Conservation (phyloP, 768 basidiomycete species). For the Amanita subjunquillea region DNA sequence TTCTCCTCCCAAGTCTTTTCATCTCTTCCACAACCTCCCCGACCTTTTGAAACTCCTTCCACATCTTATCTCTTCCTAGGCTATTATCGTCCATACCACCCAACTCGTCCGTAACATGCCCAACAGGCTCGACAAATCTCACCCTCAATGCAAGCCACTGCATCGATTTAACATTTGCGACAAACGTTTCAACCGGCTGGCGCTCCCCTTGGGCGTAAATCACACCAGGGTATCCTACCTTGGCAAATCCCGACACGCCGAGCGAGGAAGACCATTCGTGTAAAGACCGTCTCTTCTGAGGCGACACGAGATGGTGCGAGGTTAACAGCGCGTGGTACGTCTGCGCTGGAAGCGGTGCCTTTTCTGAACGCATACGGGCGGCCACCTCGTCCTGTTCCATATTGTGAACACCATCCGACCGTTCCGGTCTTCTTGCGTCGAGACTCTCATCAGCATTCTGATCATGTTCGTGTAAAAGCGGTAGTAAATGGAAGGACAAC, state of each 20-base stretch:
- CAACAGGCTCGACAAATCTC: conserved; percentile 44
- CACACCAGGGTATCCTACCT: conserved; percentile 66
- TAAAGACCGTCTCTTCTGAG: conserved; percentile 49
- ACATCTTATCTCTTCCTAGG: conserved; percentile 9
- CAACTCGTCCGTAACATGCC: not conserved
- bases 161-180: conserved; percentile 60
- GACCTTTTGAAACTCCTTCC: not conserved
- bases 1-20: conserved; percentile 43
- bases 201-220: conserved; percentile 58
- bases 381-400: too few species aligned
- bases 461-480: conserved; percentile 39
- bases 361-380: not conserved
- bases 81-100: conserved; percentile 1
- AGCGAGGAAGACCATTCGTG: conserved; percentile 48
- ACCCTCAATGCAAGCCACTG: conserved; percentile 68
- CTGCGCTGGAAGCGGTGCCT: not conserved
- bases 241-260: conserved; percentile 53
- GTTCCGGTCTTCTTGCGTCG: not conserved
- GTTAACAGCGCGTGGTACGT: conserved; percentile 55
- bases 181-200: conserved; percentile 49
- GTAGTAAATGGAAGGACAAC: conserved; percentile 45
- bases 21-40: conserved; percentile 28
- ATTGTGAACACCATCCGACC: not conserved
- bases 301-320: conserved; percentile 64
- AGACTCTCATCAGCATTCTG: not conserved